Conservation (phyloP, 306 rosid species). For the Glycine tomentella region DNA sequence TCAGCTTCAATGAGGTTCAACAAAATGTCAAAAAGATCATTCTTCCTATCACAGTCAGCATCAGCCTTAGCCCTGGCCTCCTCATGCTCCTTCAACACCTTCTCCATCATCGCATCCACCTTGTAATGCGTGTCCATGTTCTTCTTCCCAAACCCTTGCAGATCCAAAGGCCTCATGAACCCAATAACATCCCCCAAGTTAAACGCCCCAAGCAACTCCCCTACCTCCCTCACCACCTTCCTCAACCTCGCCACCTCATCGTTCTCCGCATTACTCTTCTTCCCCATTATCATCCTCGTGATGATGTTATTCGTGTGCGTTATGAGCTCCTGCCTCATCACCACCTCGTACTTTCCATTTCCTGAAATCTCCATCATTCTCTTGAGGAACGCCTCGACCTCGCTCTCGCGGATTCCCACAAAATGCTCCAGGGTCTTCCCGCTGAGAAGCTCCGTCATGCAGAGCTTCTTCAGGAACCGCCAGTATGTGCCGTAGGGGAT, state of each 20-base stretch:
- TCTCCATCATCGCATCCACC: constrained; percentile 3
- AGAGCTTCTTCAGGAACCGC: constrained; percentile 8
- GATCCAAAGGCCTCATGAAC: background rate
- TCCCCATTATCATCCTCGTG: constrained; percentile 18
- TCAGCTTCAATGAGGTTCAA: constrained; percentile 6
- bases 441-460: constrained; percentile 6
- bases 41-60: background rate
- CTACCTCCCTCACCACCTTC: background rate
- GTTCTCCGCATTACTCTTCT: background rate
- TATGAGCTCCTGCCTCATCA: background rate
- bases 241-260: constrained; percentile 2
- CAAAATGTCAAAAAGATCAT: background rate
- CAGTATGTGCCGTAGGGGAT: background rate
- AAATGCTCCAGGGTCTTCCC: background rate
- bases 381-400: background rate
- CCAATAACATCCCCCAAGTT: background rate
- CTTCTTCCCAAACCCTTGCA: constrained; percentile 12
- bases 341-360: background rate
- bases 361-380: background rate
- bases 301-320: background rate
- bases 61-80: background rate
- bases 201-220: constrained; percentile 16
- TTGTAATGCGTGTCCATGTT: background rate
- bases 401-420: background rate
- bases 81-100: background rate